These are phyloP conservation scores for Chenopodium formosanum DNA, from an alignment of 148 eudicot genomes.

Conservation along the genomic window DNA sequence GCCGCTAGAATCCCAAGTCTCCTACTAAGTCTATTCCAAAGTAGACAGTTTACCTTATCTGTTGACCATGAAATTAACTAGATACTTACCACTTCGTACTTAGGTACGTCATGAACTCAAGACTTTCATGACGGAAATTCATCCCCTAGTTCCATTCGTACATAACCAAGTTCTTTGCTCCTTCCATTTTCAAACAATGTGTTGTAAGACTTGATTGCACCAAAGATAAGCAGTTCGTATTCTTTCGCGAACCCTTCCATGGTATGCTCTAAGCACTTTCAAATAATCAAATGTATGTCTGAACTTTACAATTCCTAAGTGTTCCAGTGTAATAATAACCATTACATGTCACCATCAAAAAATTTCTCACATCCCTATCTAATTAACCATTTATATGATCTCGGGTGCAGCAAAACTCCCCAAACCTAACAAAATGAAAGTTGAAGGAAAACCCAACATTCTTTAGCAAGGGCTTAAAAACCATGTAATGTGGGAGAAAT, in stretches of 20 bases:
- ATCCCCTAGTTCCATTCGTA: too few relatives aligned
- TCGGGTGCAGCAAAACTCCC: not conserved
- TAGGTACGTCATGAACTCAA: too few relatives aligned
- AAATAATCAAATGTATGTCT: not conserved
- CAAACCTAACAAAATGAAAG: not conserved
- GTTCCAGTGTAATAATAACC: not conserved
- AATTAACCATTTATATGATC: not conserved
- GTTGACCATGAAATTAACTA: too few relatives aligned
- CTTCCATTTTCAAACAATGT: too few relatives aligned
- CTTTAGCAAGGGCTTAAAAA: not conserved
- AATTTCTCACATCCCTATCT: not conserved
- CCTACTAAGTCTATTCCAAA: too few relatives aligned
- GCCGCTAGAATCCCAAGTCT: too few relatives aligned
- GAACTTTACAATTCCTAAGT: not conserved
- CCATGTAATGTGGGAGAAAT: not conserved
- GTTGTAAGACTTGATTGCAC: not conserved
- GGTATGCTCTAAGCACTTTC: not conserved
- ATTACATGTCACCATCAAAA: conserved; percentile 11
- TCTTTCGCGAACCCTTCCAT: not conserved
- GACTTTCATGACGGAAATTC: too few relatives aligned
- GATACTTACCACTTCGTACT: too few relatives aligned
- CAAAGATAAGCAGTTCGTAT: not conserved
- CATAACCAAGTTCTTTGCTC: too few relatives aligned
- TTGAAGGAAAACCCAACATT: not conserved
- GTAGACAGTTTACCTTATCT: too few relatives aligned